Evolutionary conservation across 2,329 filamentous ascomycete species (phyloP).

Genomic region (Berkeleyomyces rouxiae): DNA sequence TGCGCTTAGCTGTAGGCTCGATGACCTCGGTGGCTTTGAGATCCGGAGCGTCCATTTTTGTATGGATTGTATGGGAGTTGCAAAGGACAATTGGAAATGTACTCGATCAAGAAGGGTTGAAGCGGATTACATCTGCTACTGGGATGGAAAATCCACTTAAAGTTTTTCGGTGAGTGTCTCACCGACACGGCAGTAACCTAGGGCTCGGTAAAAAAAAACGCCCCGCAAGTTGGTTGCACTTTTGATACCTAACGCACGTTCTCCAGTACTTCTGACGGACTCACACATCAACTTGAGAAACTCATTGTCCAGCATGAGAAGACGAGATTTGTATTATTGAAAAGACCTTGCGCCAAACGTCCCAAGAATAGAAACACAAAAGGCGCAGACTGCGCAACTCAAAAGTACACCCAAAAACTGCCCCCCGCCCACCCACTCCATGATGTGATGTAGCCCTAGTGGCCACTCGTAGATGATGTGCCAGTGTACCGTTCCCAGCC

Average conservation of each 20-base stretch:
- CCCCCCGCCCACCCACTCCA: background rate
- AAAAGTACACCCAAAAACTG: no score
- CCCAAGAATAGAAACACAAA: background rate
- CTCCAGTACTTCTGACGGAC: no score
- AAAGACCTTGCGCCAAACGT: background rate
- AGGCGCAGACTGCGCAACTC: background rate
- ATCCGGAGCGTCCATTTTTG: background rate
- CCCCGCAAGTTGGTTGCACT: no score
- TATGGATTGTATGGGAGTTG: background rate
- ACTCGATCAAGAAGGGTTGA: background rate
- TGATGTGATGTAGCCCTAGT: background rate
- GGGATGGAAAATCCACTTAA: background rate
- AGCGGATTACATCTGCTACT: background rate
- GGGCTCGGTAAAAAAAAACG: no score
- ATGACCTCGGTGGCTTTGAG: constrained; percentile 8
- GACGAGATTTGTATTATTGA: no score
- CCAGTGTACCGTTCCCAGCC: background rate
- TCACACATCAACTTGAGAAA: no score
- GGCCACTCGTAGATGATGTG: background rate
- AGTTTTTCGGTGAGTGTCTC: background rate
- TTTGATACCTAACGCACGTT: no score
- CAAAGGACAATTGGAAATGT: background rate
- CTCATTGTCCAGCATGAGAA: no score
- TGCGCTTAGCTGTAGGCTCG: constrained; percentile 39
- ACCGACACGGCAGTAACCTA: background rate